A percentile compares a stretch with the other conserved stretches of the same genome.
Conservation (phyloP, 2,329 filamentous ascomycete species). For the Nemania sp. region DNA sequence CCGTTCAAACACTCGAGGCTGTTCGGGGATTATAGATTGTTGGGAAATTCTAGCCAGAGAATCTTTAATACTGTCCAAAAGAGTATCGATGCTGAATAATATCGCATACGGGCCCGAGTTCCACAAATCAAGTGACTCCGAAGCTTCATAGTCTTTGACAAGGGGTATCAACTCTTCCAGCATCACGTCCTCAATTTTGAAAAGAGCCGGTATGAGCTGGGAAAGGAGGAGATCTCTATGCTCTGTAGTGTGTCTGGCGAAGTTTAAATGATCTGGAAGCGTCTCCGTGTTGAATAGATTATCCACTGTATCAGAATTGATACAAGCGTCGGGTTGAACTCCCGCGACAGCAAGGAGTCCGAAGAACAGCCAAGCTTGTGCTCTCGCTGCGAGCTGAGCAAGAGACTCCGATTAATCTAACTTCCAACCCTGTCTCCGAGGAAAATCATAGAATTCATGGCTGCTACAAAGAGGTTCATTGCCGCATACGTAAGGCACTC, state of each 20-base stretch:
- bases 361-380: constrained; percentile 1
- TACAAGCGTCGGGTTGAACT: neutral
- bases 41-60: neutral
- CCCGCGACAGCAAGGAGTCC: neutral
- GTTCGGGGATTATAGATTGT: too few species aligned
- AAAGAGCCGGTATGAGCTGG: neutral
- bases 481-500: neutral
- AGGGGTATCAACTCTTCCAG: constrained; percentile 2
- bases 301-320: neutral
- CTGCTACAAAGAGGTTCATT: neutral
- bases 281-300: neutral
- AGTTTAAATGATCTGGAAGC: neutral
- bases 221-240: neutral
- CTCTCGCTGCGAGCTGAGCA: neutral
- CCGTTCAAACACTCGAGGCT: too few species aligned
- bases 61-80: neutral
- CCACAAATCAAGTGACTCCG: neutral
- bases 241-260: neutral
- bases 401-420: constrained; percentile 1
- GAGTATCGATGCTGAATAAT: neutral
- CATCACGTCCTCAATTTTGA: neutral
- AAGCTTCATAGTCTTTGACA: neutral
- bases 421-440: neutral
- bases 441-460: neutral
- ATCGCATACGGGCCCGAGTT: neutral